phyloP scores from a whole-genome alignment of 495 filamentous ascomycete species.

The Chlorociboria aeruginascens region DNA sequence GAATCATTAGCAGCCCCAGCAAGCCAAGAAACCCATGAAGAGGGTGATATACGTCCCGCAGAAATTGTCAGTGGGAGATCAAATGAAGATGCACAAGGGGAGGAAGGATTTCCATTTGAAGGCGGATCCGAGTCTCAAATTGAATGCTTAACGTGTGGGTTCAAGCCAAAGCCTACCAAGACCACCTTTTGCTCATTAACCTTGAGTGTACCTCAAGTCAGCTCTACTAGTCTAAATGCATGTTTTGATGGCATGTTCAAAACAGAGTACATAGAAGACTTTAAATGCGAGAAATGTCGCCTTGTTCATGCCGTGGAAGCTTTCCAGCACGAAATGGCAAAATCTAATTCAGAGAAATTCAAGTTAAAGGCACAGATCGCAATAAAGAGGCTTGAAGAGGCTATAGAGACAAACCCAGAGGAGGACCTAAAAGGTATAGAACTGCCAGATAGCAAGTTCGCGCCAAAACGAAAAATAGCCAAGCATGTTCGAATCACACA shows the following conservation, averaged over 20 bases:
- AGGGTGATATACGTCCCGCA: not conserved
- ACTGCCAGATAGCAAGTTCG: slow-evolving; percentile 59
- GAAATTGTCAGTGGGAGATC: not conserved
- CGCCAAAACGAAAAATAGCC: slow-evolving; percentile 74
- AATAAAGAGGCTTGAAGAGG: slow-evolving; percentile 42
- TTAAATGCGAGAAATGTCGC: slow-evolving; percentile 84
- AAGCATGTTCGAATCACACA: slow-evolving; percentile 72
- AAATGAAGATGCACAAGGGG: slow-evolving; percentile 25
- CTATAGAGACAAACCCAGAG: slow-evolving; percentile 71
- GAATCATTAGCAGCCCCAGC: too few relatives aligned
- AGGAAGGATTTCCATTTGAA: slow-evolving; percentile 77
- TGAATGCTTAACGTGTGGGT: slow-evolving; percentile 80
- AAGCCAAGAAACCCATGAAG: not conserved
- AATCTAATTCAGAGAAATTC: slow-evolving; percentile 29
- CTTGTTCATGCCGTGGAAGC: slow-evolving; percentile 61
- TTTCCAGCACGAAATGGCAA: slow-evolving; percentile 29
- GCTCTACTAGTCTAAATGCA: slow-evolving; percentile 33
- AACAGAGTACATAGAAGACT: slow-evolving; percentile 92
- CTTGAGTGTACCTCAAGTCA: slow-evolving; percentile 72
- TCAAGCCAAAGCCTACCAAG: slow-evolving; percentile 69
- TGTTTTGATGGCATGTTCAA: slow-evolving; percentile 94
- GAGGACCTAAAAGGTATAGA: slow-evolving; percentile 46
- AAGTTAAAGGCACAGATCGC: slow-evolving; percentile 38
- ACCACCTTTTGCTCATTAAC: slow-evolving; percentile 89
- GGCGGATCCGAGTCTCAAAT: slow-evolving; percentile 83